Evolutionary conservation across 257 asterid genomes (phyloP), one percentile per base, ranked within the genome.

Genomic region (Cordia subcordata): DNA sequence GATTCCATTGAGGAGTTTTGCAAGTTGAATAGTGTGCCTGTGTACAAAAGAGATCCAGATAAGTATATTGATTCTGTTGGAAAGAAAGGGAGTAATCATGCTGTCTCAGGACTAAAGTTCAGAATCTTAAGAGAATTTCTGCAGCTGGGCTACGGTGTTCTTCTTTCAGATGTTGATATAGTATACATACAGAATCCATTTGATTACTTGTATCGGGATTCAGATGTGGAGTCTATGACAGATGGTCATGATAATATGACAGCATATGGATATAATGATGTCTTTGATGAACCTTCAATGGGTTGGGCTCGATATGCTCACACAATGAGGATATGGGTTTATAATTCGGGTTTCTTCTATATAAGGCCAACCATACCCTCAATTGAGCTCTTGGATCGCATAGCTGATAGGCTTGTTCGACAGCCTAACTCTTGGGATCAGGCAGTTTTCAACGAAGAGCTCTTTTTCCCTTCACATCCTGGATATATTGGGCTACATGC

Each of bases 251-350:
- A 71, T 42, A 88, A 88, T 51, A 61, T 72, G 84, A 85, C 96
- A 14, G 93, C 95, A 39, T 88, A 88, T 21, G 96, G 96, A n/a
- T 88, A 40, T 68, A 83, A 88, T 35, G 88, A 88, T 56, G 83
- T 88, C 51, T 85, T 72, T 65, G 95, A 88, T 35, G 93, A 88
- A 68, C 90, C 87, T 58, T 60, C 78, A 0, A 88, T 88, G 95
- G 96, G 90, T 18, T 88, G 96, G 96, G 92, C 93, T 5, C 81
- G 96, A 18, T 81, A 79, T 51, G 96, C 94, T 16, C 92, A 81
- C 77, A 82, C 95, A 5, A 85, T 85, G 90, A 78, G 96, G 74
- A 85, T 88, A 53, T 85, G 96, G 96, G 96, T 88, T 52, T 88
- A 72, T 66, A 88, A 85, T 61, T 85, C 95, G 1, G 96, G 96